phyloP scores from a whole-genome alignment of 192 early-diverging fungal species.

The Mortierella antarctica region DNA sequence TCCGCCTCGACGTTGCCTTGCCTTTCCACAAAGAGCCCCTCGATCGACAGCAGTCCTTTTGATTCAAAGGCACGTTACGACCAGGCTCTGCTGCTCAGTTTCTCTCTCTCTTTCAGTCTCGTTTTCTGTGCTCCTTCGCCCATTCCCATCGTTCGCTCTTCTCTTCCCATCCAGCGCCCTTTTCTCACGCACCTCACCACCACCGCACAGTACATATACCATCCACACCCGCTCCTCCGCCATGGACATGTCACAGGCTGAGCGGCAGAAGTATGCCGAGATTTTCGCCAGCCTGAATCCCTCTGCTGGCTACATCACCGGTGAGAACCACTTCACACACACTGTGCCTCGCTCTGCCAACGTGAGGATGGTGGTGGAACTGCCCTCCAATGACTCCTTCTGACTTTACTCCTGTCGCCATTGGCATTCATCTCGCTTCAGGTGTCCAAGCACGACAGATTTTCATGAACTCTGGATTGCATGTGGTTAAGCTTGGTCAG shows the following conservation, averaged over 20 bases:
- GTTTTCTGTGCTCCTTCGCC: not conserved
- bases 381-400: not conserved
- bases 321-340: constrained; percentile 22
- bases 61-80: too few relatives aligned
- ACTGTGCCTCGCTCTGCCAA: not conserved
- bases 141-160: not conserved
- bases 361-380: not conserved
- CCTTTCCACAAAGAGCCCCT: too few relatives aligned
- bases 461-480: constrained; percentile 48
- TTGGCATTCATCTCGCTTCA: not conserved
- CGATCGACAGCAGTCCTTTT: too few relatives aligned
- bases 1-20: too few relatives aligned
- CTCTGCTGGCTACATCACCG: constrained; percentile 63
- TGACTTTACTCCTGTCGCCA: not conserved
- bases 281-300: constrained; percentile 64
- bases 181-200: not conserved
- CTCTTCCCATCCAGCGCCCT: not conserved
- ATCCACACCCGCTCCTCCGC: constrained; percentile 1
- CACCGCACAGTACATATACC: not conserved
- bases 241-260: constrained; percentile 59
- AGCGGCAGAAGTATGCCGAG: constrained; percentile 63
- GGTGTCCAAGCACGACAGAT: constrained; percentile 46
- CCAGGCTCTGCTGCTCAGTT: too few relatives aligned
- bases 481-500: constrained; percentile 35
- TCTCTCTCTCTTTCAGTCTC: not conserved